Percentiles rank a stretch among this genome's conserved stretches.
phyloP scores from a whole-genome alignment of 129 eudicot genomes.

The Flaveria brownii region DNA sequence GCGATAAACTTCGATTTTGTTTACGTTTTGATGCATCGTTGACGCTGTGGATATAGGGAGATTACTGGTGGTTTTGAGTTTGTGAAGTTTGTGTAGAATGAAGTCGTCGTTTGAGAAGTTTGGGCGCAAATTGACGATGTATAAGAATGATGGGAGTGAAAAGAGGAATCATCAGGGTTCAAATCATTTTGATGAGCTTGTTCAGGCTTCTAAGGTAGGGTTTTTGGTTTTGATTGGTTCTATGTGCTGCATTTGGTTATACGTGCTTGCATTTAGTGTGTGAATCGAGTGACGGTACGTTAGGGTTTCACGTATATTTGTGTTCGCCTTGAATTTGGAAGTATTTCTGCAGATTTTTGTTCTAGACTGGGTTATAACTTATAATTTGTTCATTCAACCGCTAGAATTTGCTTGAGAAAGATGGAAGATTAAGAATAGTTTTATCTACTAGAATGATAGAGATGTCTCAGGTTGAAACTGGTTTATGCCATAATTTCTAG shows the following conservation, averaged over 20 bases:
- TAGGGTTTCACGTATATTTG: slow-evolving; percentile 24
- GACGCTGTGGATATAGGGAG: not conserved
- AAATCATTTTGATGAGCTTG: slow-evolving; percentile 54
- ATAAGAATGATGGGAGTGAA: slow-evolving; percentile 53
- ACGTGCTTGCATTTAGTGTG: not conserved
- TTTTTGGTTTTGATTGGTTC: not conserved
- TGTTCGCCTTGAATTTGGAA: not conserved
- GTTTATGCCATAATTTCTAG: too few species aligned
- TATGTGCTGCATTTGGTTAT: slow-evolving; percentile 17
- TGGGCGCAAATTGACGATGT: slow-evolving; percentile 58
- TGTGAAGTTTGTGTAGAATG: slow-evolving; percentile 36
- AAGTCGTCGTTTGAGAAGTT: slow-evolving; percentile 72
- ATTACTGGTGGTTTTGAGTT: slow-evolving; percentile 1
- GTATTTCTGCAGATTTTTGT: not conserved
- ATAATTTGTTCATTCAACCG: not conserved
- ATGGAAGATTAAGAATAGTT: slow-evolving; percentile 4
- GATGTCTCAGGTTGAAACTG: too few species aligned
- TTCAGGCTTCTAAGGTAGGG: slow-evolving; percentile 74
- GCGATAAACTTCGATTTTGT: not conserved
- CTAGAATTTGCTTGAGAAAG: not conserved
- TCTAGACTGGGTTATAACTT: not conserved
- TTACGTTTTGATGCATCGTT: not conserved
- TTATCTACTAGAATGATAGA: not conserved
- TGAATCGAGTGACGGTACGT: not conserved
- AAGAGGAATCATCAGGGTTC: slow-evolving; percentile 49